phyloP scores from a whole-genome alignment of 2,329 filamentous ascomycete genomes.

The Trichoderma polysporum region DNA sequence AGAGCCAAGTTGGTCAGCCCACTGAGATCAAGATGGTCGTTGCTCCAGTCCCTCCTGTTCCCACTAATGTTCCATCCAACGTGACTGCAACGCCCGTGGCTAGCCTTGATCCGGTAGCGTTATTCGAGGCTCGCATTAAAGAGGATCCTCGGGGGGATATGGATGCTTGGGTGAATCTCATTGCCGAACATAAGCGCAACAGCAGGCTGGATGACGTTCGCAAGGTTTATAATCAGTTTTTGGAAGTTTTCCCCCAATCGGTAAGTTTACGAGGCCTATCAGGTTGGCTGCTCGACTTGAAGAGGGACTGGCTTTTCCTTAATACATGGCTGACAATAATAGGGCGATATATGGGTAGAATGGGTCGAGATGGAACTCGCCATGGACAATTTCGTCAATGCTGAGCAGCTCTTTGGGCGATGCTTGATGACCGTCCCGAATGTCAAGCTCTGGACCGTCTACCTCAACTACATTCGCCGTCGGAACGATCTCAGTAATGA shows the following conservation, averaged over 20 bases:
- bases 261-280: slow-evolving; percentile 58
- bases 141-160: slow-evolving; percentile 91
- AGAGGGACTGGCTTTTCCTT: background rate
- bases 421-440: slow-evolving; percentile 78
- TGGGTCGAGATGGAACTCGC: slow-evolving; percentile 89
- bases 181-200: slow-evolving; percentile 78
- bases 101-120: slow-evolving; percentile 66
- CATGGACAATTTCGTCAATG: slow-evolving; percentile 74
- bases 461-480: slow-evolving; percentile 92
- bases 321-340: slow-evolving; percentile 25
- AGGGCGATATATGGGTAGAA: slow-evolving; percentile 90
- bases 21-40: slow-evolving; percentile 26
- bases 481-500: slow-evolving; percentile 83
- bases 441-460: slow-evolving; percentile 86
- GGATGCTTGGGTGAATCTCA: slow-evolving; percentile 86
- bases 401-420: slow-evolving; percentile 80
- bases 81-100: slow-evolving; percentile 40
- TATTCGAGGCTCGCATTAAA: slow-evolving; percentile 86
- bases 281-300: background rate
- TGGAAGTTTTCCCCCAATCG: slow-evolving; percentile 83
- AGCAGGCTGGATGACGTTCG: slow-evolving; percentile 81
- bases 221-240: slow-evolving; percentile 78
- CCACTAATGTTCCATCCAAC: slow-evolving; percentile 32
- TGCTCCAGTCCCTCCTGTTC: slow-evolving; percentile 26
- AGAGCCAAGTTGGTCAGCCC: slow-evolving; percentile 24